phyloP scores from a whole-genome alignment of 345 rosid species.

The Pelargonium nanum region DNA sequence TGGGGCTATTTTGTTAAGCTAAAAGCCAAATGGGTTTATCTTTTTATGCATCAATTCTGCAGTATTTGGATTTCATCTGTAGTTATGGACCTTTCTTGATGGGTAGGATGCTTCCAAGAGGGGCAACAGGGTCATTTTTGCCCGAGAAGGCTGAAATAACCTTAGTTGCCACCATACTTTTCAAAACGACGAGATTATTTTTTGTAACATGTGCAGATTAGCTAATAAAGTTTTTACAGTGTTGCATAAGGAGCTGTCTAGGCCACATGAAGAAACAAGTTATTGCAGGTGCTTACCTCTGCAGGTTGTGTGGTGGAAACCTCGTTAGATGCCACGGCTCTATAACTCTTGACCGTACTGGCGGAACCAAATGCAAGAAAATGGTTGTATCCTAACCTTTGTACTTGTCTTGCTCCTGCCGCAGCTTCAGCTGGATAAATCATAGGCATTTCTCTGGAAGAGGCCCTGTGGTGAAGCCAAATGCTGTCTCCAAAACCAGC shows the following conservation, averaged over 20 bases:
- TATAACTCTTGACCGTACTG: not conserved
- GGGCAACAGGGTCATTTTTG: not conserved
- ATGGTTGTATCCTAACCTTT: not conserved
- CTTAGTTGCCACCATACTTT: too few relatives aligned
- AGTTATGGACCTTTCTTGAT: not conserved
- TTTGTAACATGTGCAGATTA: not conserved
- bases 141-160: not conserved
- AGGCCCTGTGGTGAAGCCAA: conserved; percentile 6
- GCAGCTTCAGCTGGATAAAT: not conserved
- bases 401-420: conserved; percentile 4
- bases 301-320: conserved; percentile 5
- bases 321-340: conserved; percentile 16
- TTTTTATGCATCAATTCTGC: not conserved
- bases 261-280: too few relatives aligned
- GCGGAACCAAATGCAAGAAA: not conserved
- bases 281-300: not conserved
- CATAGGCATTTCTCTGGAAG: conserved; percentile 1
- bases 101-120: not conserved
- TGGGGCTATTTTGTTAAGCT: not conserved
- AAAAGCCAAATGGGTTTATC: not conserved
- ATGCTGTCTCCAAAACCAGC: not conserved
- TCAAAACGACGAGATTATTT: not conserved
- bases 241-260: too few relatives aligned
- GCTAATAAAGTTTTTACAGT: too few relatives aligned
- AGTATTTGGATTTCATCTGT: too few relatives aligned